phyloP scores from a whole-genome alignment of 208 protist species.

The Leishmania gerbilli region DNA sequence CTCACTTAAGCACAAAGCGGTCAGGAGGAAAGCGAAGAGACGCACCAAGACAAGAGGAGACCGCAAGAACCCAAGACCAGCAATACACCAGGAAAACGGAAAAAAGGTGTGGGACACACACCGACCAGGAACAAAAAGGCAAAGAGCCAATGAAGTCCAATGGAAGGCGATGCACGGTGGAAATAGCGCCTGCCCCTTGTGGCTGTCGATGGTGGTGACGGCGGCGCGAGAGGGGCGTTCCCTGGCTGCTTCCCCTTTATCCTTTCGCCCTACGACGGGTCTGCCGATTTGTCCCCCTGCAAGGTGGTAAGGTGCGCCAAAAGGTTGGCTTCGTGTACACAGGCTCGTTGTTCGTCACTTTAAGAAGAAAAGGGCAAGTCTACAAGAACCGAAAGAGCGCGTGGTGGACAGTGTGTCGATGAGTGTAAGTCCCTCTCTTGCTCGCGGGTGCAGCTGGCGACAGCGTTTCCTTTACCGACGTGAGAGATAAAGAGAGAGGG shows the following conservation, averaged over 20 bases:
- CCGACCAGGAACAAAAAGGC: background rate
- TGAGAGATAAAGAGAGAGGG: background rate
- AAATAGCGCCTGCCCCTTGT: background rate
- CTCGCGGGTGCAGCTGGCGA: background rate
- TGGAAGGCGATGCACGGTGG: background rate
- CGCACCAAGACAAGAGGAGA: background rate
- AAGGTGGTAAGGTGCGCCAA: background rate
- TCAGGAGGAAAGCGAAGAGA: background rate
- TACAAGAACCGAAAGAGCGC: background rate
- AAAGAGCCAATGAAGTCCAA: background rate
- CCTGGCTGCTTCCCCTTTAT: background rate
- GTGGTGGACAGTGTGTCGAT: background rate
- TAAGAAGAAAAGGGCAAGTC: background rate
- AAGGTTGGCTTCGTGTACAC: background rate
- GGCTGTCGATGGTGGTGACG: background rate
- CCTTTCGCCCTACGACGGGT: background rate
- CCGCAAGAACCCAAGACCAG: background rate
- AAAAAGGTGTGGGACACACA: background rate
- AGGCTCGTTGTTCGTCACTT: background rate
- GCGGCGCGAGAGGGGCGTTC: background rate
- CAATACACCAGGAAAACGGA: background rate
- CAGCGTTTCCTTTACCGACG: background rate
- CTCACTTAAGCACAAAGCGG: background rate
- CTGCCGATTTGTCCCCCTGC: background rate
- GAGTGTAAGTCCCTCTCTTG: background rate